Base-by-base conservation (phyloP, 1,284 basidiomycete genomes). In the Butyriboletus regius region DNA sequence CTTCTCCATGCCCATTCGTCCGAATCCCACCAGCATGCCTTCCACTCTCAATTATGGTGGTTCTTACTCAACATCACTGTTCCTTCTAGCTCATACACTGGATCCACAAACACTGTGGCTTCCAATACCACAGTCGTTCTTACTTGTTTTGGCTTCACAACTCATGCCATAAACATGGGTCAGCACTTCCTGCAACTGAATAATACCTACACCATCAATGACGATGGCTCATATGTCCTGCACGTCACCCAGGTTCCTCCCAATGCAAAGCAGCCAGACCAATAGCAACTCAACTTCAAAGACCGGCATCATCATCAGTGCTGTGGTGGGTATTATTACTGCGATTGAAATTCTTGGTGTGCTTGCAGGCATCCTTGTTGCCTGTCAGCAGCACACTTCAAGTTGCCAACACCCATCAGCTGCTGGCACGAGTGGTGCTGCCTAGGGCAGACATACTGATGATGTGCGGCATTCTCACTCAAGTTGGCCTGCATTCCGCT, bases 81-180 rank as follows among this genome's bases (percentile, higher is more conserved):
- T 44, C 77, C 83, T n/a, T 62, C 80, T 0, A 69, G 64, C 0
- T 84, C 83, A 13, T 88, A 85, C 57, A 73, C 76, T 5, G 84
- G 86, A 17, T 73, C 82, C 5, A 75, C 79, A 20, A 84, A 85
- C 57, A 74, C 77, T 48, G 85, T 84, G 4, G 85, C 84, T 13
- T 79, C 82, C 50, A 84, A 83, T 59, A 88, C 92, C 36, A 86
- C 82, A 18, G 86, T 94, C 17, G 81, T 84, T 50, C 70, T 98
- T 57, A 75, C 90, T 54, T 87, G 95, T 51, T 79, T 84, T 28
- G 94, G 94, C 7, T 97, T 93, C 75, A 91, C 90, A 1, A 97
- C 92, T 0, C 94, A 97, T 68, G 92, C 84, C 24, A 89, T 97
- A 82, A 94, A 94, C 75, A 93, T 91, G 87, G 88, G 88, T 20